Conservation (phyloP, 495 filamentous ascomycete species). For the Xylaria nigripes region DNA sequence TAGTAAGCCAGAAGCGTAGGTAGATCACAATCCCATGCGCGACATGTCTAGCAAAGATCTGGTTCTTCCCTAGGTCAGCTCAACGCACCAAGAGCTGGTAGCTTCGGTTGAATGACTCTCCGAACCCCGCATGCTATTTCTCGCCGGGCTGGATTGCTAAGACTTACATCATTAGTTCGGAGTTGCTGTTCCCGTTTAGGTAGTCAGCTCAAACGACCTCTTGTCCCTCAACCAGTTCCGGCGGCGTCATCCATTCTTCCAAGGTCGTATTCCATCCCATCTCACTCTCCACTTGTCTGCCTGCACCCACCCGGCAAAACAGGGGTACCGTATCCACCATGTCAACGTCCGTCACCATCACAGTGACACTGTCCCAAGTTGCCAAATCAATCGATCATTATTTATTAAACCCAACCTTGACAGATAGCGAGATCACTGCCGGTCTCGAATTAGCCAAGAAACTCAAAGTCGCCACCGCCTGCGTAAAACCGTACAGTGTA, state of each 20-base stretch:
- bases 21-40: too few relatives aligned
- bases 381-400: conserved; percentile 56
- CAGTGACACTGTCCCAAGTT: conserved; percentile 43
- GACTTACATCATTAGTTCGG: neutral
- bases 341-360: conserved; percentile 27
- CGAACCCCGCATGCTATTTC: neutral
- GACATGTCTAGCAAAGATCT: too few relatives aligned
- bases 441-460: conserved; percentile 42
- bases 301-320: neutral
- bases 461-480: conserved; percentile 46
- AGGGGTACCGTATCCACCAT: conserved; percentile 5
- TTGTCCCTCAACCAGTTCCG: neutral
- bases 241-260: neutral
- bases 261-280: neutral
- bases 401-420: conserved; percentile 53
- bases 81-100: neutral
- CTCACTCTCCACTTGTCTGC: neutral
- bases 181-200: neutral
- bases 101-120: neutral
- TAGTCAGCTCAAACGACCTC: neutral
- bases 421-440: conserved; percentile 42
- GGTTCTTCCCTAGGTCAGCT: too few relatives aligned
- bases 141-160: neutral
- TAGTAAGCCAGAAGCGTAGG: too few relatives aligned
- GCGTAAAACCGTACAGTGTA: conserved; percentile 49